These are phyloP conservation scores for Filobasidium uniguttulatum DNA, from an alignment of 1,284 basidiomycete species.

Conservation along the genomic window DNA sequence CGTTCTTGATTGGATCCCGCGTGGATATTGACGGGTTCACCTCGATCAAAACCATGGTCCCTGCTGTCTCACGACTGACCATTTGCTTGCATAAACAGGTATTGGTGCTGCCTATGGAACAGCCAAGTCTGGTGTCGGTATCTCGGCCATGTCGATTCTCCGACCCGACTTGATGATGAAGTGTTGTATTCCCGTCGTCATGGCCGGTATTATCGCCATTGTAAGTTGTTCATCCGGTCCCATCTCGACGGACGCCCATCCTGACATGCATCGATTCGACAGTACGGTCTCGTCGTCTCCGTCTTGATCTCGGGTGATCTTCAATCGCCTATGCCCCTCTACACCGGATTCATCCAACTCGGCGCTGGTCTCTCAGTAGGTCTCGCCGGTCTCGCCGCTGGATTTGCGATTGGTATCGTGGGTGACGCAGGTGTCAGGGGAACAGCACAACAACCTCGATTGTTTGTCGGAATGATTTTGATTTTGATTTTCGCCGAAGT, in stretches of 20 bases:
- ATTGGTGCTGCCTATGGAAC: conserved; percentile 57
- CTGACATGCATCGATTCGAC: background rate
- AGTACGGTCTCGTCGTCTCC: conserved; percentile 84
- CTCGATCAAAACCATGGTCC: background rate
- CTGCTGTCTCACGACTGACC: background rate
- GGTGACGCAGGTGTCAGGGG: conserved; percentile 88
- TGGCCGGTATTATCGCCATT: conserved; percentile 99
- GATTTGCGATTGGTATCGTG: conserved; percentile 86
- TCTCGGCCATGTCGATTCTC: conserved; percentile 94
- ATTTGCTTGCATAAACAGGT: conserved; percentile 6
- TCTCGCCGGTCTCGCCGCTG: conserved; percentile 75
- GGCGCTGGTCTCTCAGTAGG: conserved; percentile 80
- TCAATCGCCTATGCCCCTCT: conserved; percentile 49
- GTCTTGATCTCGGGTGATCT: conserved; percentile 65
- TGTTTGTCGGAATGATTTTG: conserved; percentile 52
- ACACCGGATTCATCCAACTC: conserved; percentile 75
- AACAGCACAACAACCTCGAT: conserved; percentile 76
- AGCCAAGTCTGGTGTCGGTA: conserved; percentile 97
- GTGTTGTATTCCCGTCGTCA: conserved; percentile 93
- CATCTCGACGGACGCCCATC: background rate
- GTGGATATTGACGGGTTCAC: background rate
- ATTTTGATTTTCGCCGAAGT: conserved; percentile 18
- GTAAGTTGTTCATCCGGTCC: conserved; percentile 21
- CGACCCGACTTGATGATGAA: conserved; percentile 89
- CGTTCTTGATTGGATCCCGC: conserved; percentile 36